Conservation (phyloP, 306 rosid genomes). For the Lathyrus tuberosus region DNA sequence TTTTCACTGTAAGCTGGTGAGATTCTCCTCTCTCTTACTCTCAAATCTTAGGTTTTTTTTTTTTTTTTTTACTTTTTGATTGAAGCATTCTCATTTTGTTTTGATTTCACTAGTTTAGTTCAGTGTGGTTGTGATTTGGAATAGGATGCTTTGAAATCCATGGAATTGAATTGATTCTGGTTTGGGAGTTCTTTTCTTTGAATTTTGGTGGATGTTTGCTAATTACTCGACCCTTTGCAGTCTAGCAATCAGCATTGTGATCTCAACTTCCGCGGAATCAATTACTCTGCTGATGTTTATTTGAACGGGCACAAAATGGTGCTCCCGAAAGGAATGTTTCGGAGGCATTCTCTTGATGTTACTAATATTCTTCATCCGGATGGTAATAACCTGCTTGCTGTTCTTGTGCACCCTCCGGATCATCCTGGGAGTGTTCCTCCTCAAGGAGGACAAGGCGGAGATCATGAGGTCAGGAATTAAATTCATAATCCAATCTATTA, state of each 20-base stretch:
- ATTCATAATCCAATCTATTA: conserved; percentile 21
- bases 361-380: conserved; percentile 69
- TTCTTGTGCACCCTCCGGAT: conserved; percentile 94
- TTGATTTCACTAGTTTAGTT: conserved; percentile 2
- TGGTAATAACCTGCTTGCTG: conserved; percentile 80
- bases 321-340: conserved; percentile 90
- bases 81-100: not conserved
- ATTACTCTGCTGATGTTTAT: conserved; percentile 85
- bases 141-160: conserved; percentile 1
- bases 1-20: conserved; percentile 74
- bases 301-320: conserved; percentile 77
- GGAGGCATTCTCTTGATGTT: conserved; percentile 87
- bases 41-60: not conserved
- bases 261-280: conserved; percentile 87
- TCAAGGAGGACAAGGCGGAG: conserved; percentile 95
- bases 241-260: conserved; percentile 68
- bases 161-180: conserved; percentile 17
- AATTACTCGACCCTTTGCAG: conserved; percentile 51
- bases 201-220: conserved; percentile 34
- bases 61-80: not conserved
- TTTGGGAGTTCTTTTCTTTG: conserved; percentile 15
- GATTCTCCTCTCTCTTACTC: not conserved
- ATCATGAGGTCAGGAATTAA: conserved; percentile 72
- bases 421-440: conserved; percentile 91
- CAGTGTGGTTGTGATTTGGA: not conserved